Conservation (phyloP, 768 basidiomycete genomes). For the Boletus speciosus region DNA sequence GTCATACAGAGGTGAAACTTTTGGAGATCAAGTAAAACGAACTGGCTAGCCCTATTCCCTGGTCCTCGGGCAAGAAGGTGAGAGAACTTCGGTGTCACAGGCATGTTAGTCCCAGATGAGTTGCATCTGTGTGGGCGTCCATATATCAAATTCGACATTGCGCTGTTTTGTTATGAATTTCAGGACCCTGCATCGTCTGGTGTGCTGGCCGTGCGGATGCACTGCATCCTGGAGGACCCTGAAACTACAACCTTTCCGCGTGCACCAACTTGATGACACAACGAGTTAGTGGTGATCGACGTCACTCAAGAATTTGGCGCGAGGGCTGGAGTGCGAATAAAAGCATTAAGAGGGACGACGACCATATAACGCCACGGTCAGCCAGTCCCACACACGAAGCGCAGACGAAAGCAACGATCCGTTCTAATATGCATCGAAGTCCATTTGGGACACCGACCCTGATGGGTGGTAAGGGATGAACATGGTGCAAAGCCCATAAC, state of each 20-base stretch:
- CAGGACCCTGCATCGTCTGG: slow-evolving; percentile 20
- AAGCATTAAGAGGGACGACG: slow-evolving; percentile 3
- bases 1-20: slow-evolving; percentile 63
- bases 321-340: background rate
- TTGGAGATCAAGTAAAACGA: slow-evolving; percentile 56
- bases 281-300: background rate
- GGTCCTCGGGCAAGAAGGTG: slow-evolving; percentile 8
- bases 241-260: slow-evolving; percentile 12
- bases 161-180: slow-evolving; percentile 13
- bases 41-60: slow-evolving; percentile 9
- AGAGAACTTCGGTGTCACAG: slow-evolving; percentile 12
- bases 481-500: slow-evolving; percentile 8
- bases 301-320: background rate
- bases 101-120: slow-evolving; percentile 15
- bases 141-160: slow-evolving; percentile 30
- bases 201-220: slow-evolving; percentile 25
- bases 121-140: slow-evolving; percentile 12
- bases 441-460: slow-evolving; percentile 4
- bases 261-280: slow-evolving; percentile 6
- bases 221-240: slow-evolving; percentile 23
- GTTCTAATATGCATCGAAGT: background rate
- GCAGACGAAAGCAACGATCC: background rate
- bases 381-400: background rate
- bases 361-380: background rate
- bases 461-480: slow-evolving; percentile 4